These are phyloP conservation scores for Aspergillus vadensis DNA, from an alignment of 2,329 filamentous ascomycete genomes.

Conservation along the genomic window DNA sequence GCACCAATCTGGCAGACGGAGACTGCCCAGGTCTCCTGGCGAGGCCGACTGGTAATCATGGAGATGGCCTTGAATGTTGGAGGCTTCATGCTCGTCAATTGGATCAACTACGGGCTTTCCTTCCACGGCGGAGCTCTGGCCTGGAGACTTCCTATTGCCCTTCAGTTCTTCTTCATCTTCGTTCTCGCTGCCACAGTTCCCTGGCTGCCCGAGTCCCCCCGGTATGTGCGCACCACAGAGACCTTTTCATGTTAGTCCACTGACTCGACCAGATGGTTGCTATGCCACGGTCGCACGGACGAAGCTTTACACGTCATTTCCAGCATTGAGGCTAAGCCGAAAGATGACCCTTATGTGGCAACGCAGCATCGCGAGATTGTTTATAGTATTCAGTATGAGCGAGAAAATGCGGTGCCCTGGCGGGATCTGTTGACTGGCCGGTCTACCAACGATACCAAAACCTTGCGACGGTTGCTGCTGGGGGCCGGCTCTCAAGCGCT, in stretches of 20 bases:
- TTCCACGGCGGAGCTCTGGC: conserved; percentile 38
- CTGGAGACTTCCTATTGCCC: conserved; percentile 35
- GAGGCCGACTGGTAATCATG: conserved; percentile 30
- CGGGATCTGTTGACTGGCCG: conserved; percentile 52
- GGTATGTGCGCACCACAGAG: conserved; percentile 11
- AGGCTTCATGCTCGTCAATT: conserved; percentile 48
- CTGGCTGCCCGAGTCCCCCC: conserved; percentile 41
- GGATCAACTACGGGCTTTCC: conserved; percentile 47
- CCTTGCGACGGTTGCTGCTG: conserved; percentile 54
- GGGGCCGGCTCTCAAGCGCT: conserved; percentile 57
- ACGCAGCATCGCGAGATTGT: conserved; percentile 50
- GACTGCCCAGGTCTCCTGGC: conserved; percentile 45
- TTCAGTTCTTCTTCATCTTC: conserved; percentile 35
- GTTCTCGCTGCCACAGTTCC: conserved; percentile 28
- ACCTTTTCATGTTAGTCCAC: neutral
- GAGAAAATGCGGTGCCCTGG: conserved; percentile 54
- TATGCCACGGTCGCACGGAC: conserved; percentile 42
- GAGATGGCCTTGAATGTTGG: conserved; percentile 32
- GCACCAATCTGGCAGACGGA: conserved; percentile 55
- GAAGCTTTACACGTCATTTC: conserved; percentile 53
- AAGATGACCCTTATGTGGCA: conserved; percentile 49
- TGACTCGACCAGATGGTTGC: conserved; percentile 43
- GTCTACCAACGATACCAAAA: conserved; percentile 47
- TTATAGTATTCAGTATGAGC: conserved; percentile 52
- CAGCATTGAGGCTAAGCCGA: conserved; percentile 49